These are phyloP conservation scores for Phytophthora aleatoria DNA, from an alignment of 352 stramenopile genomes.

Conservation along the genomic window DNA sequence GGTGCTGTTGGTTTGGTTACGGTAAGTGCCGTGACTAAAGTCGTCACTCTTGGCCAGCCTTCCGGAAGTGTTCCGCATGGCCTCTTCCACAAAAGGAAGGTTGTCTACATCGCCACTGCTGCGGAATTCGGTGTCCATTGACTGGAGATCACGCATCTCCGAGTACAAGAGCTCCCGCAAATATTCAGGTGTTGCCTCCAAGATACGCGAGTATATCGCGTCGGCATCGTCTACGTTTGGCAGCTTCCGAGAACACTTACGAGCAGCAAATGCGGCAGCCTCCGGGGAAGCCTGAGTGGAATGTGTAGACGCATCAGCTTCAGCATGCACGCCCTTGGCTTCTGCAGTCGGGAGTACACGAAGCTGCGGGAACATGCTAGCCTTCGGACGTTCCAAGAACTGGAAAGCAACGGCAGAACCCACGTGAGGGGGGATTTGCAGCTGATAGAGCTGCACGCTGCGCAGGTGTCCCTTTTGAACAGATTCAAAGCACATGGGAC, in stretches of 20 bases:
- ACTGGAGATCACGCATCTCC: slow-evolving; percentile 75
- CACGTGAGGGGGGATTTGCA: slow-evolving; percentile 64
- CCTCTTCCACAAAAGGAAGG: slow-evolving; percentile 82
- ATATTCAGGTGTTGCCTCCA: slow-evolving; percentile 75
- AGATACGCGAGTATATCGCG: slow-evolving; percentile 70
- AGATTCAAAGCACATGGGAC: slow-evolving; percentile 88
- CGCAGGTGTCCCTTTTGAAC: slow-evolving; percentile 83
- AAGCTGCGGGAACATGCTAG: slow-evolving; percentile 72
- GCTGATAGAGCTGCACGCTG: slow-evolving; percentile 67
- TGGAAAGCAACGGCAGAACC: slow-evolving; percentile 64
- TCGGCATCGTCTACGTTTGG: slow-evolving; percentile 74
- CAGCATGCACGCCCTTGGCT: slow-evolving; percentile 9
- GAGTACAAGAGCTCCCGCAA: slow-evolving; percentile 57
- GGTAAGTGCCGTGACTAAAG: slow-evolving; percentile 21
- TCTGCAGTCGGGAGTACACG: slow-evolving; percentile 27
- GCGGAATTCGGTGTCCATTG: slow-evolving; percentile 69
- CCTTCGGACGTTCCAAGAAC: slow-evolving; percentile 73
- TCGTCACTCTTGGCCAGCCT: slow-evolving; percentile 47
- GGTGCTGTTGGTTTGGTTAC: neutral
- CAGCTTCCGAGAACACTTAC: slow-evolving; percentile 50
- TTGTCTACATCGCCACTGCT: slow-evolving; percentile 76
- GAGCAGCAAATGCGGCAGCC: slow-evolving; percentile 30
- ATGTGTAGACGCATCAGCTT: neutral
- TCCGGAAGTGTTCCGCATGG: slow-evolving; percentile 69
- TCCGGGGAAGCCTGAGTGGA: slow-evolving; percentile 15